Evolutionary conservation across 148 eudicot species (phyloP).

Genomic region (Pouteria glomerata): DNA sequence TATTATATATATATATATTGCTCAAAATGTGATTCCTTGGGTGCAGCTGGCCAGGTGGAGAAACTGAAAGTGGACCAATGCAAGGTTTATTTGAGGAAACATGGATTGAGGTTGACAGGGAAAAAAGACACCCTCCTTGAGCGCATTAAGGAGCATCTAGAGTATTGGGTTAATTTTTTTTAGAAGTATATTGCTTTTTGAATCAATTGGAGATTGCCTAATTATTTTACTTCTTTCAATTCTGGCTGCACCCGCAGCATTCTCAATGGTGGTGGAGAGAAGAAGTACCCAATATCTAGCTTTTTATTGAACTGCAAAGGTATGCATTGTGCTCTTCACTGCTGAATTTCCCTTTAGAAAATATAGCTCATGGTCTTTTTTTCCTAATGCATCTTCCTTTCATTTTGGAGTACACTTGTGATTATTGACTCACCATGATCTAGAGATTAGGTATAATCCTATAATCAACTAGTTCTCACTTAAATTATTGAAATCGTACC

Average conservation of each 20-base stretch:
- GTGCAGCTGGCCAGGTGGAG: constrained; percentile 55
- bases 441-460: background rate
- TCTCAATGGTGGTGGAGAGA: constrained; percentile 54
- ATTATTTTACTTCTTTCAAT: background rate
- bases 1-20: background rate
- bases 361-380: background rate
- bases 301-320: constrained; percentile 81
- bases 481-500: background rate
- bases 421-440: background rate
- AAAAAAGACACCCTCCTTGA: constrained; percentile 52
- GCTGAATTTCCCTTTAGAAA: background rate
- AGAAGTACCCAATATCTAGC: constrained; percentile 65
- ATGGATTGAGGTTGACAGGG: constrained; percentile 70
- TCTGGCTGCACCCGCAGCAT: constrained; percentile 37
- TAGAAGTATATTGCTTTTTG: background rate
- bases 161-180: constrained; percentile 24
- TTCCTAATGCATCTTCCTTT: too few species aligned
- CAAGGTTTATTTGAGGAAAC: constrained; percentile 70
- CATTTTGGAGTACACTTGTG: background rate
- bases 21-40: background rate
- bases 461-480: background rate
- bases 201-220: background rate
- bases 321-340: constrained; percentile 13
- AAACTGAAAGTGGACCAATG: constrained; percentile 80
- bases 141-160: constrained; percentile 66